These are phyloP conservation scores for Plasmodium cynomolgi DNA, from an alignment of 169 alveolate genomes.

Conservation along the genomic window DNA sequence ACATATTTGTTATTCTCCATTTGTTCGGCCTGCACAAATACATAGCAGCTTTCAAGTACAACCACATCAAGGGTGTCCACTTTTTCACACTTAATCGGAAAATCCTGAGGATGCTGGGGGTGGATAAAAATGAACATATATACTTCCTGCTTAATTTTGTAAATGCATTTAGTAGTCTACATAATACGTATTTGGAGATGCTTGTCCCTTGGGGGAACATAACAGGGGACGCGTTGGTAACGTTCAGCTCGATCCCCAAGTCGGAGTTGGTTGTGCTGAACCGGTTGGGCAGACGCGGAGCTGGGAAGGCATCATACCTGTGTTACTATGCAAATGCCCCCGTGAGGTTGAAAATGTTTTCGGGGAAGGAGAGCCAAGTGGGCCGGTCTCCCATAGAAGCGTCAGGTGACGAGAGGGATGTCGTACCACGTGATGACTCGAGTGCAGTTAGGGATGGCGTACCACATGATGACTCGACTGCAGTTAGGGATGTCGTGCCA, in stretches of 20 bases:
- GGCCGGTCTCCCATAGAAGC: not conserved
- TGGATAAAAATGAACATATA: conserved; percentile 26
- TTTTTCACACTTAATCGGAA: conserved; percentile 32
- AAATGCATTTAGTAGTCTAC: conserved; percentile 42
- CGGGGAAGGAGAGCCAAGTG: not conserved
- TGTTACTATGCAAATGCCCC: conserved; percentile 30
- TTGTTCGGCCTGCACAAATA: conserved; percentile 26
- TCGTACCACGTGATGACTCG: not conserved
- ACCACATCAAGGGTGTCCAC: conserved; percentile 47
- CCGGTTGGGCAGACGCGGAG: not conserved
- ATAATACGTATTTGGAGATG: conserved; percentile 32
- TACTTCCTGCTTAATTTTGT: conserved; percentile 41
- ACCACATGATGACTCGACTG: not conserved
- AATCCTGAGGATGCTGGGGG: conserved; percentile 20
- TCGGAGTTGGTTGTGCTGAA: conserved; percentile 23
- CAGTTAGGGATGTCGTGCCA: not conserved
- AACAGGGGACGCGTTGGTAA: not conserved
- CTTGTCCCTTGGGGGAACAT: not conserved
- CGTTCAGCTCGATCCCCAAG: conserved; percentile 3
- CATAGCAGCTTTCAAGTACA: conserved; percentile 9
- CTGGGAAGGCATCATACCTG: not conserved
- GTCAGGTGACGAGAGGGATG: not conserved
- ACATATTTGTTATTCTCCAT: conserved; percentile 16
- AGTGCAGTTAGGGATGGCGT: not conserved
- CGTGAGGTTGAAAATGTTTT: conserved; percentile 1